Conservation (phyloP, 208 protist species). For the Porcisia hertigi region DNA sequence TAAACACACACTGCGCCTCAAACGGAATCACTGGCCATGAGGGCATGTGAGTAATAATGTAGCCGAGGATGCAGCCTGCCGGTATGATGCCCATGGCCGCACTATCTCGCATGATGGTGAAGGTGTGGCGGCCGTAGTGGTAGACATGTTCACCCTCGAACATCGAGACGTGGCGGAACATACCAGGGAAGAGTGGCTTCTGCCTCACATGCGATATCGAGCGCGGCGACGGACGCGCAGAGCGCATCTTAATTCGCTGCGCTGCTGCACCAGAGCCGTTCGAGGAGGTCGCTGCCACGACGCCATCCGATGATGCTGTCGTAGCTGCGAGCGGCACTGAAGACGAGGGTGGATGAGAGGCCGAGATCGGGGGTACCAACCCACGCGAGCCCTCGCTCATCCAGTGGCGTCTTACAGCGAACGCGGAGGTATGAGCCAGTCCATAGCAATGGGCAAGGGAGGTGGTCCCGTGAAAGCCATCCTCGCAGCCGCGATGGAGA, state of each 20-base stretch:
- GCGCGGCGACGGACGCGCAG: conserved; percentile 17
- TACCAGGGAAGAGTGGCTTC: conserved; percentile 62
- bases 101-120: conserved; percentile 62
- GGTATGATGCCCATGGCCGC: conserved; percentile 53
- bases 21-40: conserved; percentile 35
- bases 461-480: background rate
- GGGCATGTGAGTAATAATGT: conserved; percentile 36
- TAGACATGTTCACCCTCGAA: conserved; percentile 85
- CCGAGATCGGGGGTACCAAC: background rate
- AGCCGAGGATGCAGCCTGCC: conserved; percentile 54
- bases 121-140: conserved; percentile 72
- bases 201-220: conserved; percentile 67
- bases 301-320: background rate
- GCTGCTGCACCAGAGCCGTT: background rate
- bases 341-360: background rate
- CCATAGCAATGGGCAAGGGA: background rate
- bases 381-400: background rate
- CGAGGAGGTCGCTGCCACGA: background rate
- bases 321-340: background rate
- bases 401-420: background rate
- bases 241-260: conserved; percentile 12
- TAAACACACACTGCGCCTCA: conserved; percentile 48
- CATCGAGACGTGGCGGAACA: conserved; percentile 42
- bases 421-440: background rate
- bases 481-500: background rate